These are phyloP conservation scores for Claviceps arundinis DNA, from an alignment of 2,329 filamentous ascomycete species.

Conservation along the genomic window DNA sequence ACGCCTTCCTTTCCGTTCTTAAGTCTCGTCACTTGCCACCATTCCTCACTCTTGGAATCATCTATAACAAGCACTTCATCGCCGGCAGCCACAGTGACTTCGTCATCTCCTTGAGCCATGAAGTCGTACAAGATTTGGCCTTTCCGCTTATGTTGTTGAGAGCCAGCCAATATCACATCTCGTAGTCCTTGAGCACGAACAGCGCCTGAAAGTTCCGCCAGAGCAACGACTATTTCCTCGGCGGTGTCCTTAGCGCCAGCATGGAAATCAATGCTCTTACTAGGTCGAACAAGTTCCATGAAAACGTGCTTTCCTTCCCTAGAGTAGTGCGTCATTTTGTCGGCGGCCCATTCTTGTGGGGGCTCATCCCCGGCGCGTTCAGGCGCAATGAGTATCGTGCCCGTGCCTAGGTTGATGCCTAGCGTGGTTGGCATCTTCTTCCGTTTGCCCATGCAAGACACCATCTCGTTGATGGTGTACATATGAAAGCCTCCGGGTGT, in stretches of 20 bases:
- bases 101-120: slow-evolving; percentile 89
- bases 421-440: slow-evolving; percentile 98
- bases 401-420: slow-evolving; percentile 82
- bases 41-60: slow-evolving; percentile 86
- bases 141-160: slow-evolving; percentile 58
- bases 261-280: slow-evolving; percentile 92
- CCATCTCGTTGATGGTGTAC: slow-evolving; percentile 96
- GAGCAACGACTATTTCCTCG: slow-evolving; percentile 74
- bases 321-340: slow-evolving; percentile 93
- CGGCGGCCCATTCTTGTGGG: slow-evolving; percentile 83
- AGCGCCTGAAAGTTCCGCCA: slow-evolving; percentile 82
- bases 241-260: slow-evolving; percentile 95
- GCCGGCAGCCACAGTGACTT: slow-evolving; percentile 79
- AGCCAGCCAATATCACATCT: slow-evolving; percentile 74
- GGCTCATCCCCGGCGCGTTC: slow-evolving; percentile 73
- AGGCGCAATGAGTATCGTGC: slow-evolving; percentile 79
- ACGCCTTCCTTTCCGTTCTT: slow-evolving; percentile 93
- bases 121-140: slow-evolving; percentile 90
- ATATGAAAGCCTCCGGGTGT: slow-evolving; percentile 78
- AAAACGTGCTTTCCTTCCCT: slow-evolving; percentile 98
- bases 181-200: slow-evolving; percentile 69
- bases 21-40: slow-evolving; percentile 88
- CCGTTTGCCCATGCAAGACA: slow-evolving; percentile 89
- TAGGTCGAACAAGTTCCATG: slow-evolving; percentile 79
- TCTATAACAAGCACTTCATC: slow-evolving; percentile 89